Evolutionary conservation across 2,329 filamentous ascomycete genomes (phyloP), one percentile per base, ranked within the genome.

Genomic region (Verticillium klebahnii): DNA sequence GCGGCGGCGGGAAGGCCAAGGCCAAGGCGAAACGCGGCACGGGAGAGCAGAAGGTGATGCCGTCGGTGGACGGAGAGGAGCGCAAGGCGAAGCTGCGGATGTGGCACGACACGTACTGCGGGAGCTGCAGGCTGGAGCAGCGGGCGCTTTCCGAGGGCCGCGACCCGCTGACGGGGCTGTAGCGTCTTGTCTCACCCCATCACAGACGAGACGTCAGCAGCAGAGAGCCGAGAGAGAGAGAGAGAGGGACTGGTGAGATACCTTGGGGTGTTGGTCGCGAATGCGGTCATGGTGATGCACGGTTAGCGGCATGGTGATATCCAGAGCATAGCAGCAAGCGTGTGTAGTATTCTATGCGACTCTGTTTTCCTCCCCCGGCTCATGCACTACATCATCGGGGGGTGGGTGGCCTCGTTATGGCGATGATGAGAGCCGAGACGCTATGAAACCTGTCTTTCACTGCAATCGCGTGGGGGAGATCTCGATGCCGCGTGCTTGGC

Each of bases 81-180:
- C 69, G 71, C 63, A 70, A 72, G 63, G 72, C 75, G 63, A 72
- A 69, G 52, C 67, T 86, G 62, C 72, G 73, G 65, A 69, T 73
- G 57, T 87, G 84, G 84, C 76, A 82, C 62, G 74, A 78, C 3
- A 77, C 77, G 63, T 84, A 87, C 66, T 87, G 84, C 61, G 80
- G 82, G 34, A 86, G 84, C 70, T 87, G 84, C 67, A 75, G 73
- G 65, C 71, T 70, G 12, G 84, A 87, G 67, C 75, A 74, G 63
- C 69, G 70, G 57, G 70, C 61, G 23, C 58, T 69, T 37, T 56
- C 71, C 70, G 59, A 64, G 37, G 70, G 77, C 37, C 54, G 58
- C n/a, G 56, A 36, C 5, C 25, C 31, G 8, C 50, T 23, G 31
- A 31, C 54, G 45, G 55, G 40, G 19, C 17, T 60, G 39, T 58